Evolutionary conservation across 2,329 filamentous ascomycete genomes (phyloP).

Genomic region (Colletotrichum caudatum): DNA sequence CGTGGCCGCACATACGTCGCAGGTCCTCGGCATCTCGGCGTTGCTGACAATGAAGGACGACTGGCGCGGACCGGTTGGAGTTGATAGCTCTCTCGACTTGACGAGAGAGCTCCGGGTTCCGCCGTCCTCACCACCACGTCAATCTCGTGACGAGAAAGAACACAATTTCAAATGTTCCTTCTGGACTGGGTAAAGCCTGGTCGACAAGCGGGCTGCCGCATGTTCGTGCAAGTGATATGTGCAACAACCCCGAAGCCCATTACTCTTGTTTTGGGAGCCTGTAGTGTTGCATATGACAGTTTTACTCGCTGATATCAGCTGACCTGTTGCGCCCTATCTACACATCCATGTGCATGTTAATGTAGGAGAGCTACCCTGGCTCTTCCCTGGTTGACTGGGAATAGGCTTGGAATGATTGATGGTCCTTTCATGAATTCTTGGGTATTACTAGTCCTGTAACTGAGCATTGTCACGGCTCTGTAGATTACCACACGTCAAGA

Average conservation of each 20-base stretch:
- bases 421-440: not conserved
- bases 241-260: not conserved
- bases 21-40: slow-evolving; percentile 3
- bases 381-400: not conserved
- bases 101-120: not conserved
- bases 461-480: not conserved
- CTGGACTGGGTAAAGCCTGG: not conserved
- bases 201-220: not conserved
- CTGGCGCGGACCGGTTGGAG: not conserved
- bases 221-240: not conserved
- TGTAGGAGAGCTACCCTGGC: not conserved
- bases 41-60: not conserved
- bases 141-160: not conserved
- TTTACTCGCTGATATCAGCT: not conserved
- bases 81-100: not conserved
- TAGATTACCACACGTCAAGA: too few species aligned
- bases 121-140: too few species aligned
- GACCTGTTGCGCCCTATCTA: not conserved
- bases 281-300: not conserved
- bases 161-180: not conserved
- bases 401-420: not conserved
- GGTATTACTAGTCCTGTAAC: not conserved
- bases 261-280: not conserved
- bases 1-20: not conserved
- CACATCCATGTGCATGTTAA: not conserved